Percentiles rank a stretch among this genome's conserved stretches.
These are phyloP conservation scores for Zygoascus bituminiphila DNA, from an alignment of 805 yeast genomes.

Conservation along the genomic window DNA sequence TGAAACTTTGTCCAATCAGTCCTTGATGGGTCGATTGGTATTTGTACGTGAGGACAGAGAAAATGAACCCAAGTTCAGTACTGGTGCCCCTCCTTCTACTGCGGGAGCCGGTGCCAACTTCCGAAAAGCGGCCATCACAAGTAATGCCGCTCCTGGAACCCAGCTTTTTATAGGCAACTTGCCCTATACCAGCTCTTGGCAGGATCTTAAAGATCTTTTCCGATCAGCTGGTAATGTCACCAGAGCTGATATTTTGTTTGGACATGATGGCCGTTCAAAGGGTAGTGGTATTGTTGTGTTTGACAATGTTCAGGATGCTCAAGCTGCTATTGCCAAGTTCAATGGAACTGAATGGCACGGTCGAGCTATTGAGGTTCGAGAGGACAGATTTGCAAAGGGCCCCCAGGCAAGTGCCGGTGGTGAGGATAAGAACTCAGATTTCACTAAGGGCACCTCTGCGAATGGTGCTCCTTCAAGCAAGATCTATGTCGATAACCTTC, in stretches of 20 bases:
- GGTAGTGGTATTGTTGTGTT: constrained; percentile 82
- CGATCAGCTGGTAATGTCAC: constrained; percentile 66
- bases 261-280: constrained; percentile 64
- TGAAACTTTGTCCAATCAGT: constrained; percentile 53
- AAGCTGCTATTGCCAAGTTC: constrained; percentile 58
- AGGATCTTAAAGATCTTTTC: constrained; percentile 77
- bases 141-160: constrained; percentile 32
- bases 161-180: constrained; percentile 70
- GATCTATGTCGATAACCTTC: constrained; percentile 70
- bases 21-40: constrained; percentile 64
- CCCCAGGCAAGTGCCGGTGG: background rate
- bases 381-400: constrained; percentile 41
- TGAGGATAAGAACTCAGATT: constrained; percentile 24
- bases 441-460: constrained; percentile 59
- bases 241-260: constrained; percentile 70
- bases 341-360: constrained; percentile 70
- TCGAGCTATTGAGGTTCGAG: constrained; percentile 69
- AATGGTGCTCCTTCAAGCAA: constrained; percentile 52
- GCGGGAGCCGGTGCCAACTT: constrained; percentile 12
- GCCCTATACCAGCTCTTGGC: constrained; percentile 79
- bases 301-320: constrained; percentile 57
- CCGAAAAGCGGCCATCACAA: constrained; percentile 18
- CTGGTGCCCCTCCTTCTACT: constrained; percentile 12
- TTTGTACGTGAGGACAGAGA: constrained; percentile 79
- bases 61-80: constrained; percentile 24